Conservation (phyloP, 768 basidiomycete species). For the Pulveroboletus sp. region DNA sequence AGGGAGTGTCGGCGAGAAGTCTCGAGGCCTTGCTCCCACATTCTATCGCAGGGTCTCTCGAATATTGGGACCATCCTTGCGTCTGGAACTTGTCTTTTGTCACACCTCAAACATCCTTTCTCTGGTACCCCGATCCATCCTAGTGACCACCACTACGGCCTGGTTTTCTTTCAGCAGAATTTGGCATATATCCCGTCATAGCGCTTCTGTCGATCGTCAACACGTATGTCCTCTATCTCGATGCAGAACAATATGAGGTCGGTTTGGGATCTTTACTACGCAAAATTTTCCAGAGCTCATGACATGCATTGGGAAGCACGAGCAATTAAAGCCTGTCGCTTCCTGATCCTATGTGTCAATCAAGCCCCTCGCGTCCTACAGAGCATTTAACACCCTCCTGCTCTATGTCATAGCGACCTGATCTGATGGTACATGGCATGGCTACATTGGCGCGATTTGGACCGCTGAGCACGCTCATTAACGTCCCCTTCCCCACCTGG, state of each 20-base stretch:
- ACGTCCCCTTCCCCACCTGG: conserved; percentile 16
- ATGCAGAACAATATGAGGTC: too few relatives aligned
- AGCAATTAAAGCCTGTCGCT: not conserved
- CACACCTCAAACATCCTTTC: not conserved
- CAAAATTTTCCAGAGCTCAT: conserved; percentile 4
- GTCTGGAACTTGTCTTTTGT: not conserved
- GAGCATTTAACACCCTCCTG: not conserved
- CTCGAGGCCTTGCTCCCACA: not conserved
- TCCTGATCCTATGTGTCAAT: conserved; percentile 5
- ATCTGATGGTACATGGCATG: conserved; percentile 4
- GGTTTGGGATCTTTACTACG: conserved; percentile 7
- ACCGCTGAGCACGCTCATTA: conserved; percentile 12
- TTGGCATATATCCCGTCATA: conserved; percentile 11
- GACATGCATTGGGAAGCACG: conserved; percentile 11
- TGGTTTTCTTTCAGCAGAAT: too few relatives aligned
- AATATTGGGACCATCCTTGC: conserved; percentile 5
- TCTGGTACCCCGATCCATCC: too few relatives aligned
- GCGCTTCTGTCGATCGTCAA: conserved; percentile 11
- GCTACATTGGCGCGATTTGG: not conserved
- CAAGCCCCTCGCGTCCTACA: conserved; percentile 15
- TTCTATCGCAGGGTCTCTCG: not conserved
- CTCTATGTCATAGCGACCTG: not conserved
- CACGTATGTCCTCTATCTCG: conserved; percentile 3
- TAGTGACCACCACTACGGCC: too few relatives aligned
- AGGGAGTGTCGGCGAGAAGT: conserved; percentile 4